Evolutionary conservation across 257 asterid species (phyloP).

Genomic region (Solanum virginianum): DNA sequence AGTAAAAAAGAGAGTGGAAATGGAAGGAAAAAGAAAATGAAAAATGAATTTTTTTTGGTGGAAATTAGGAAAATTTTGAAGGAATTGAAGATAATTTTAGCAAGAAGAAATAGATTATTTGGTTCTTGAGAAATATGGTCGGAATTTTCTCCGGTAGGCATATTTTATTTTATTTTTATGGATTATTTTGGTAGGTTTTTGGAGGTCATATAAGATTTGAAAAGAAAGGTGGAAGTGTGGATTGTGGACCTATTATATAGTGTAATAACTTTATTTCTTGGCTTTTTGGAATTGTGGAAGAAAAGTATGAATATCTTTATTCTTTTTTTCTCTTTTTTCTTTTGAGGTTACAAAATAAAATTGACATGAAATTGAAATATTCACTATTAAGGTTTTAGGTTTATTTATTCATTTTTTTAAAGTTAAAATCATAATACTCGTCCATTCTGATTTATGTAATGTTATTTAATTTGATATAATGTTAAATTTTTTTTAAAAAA

Average conservation of each 20-base stretch:
- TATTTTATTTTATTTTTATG: neutral
- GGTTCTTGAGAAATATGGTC: neutral
- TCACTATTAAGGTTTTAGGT: neutral
- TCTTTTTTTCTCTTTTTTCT: no score
- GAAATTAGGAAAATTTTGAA: neutral
- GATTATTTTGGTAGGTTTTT: neutral
- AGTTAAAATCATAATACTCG: neutral
- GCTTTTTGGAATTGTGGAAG: neutral
- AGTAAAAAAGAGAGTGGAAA: neutral
- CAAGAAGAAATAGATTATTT: neutral
- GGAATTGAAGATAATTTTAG: neutral
- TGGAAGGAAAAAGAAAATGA: neutral
- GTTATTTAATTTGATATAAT: no score
- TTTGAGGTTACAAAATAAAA: neutral
- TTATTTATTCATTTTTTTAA: neutral
- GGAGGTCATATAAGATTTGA: neutral
- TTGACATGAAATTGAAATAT: neutral
- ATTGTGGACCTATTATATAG: neutral
- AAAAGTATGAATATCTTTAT: neutral
- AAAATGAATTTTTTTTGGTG: neutral
- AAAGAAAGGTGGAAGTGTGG: neutral
- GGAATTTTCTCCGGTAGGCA: neutral
- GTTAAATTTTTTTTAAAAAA: no score
- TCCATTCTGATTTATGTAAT: neutral
- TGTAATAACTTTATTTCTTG: neutral